phyloP scores from a whole-genome alignment of 179 eudicot species.

The Amaranthus tricolor region DNA sequence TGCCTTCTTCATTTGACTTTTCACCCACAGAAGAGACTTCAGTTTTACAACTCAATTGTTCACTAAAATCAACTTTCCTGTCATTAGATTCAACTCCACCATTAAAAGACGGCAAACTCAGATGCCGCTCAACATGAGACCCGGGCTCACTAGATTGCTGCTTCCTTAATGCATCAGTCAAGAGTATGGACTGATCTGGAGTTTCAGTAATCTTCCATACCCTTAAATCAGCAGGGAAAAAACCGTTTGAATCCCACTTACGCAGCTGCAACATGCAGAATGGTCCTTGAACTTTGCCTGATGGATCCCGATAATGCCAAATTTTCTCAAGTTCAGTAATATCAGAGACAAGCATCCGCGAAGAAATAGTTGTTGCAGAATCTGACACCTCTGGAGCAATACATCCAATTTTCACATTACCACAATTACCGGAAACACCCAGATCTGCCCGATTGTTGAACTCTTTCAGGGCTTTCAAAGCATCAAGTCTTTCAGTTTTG shows the following conservation, averaged over 20 bases:
- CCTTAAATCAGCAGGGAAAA: slow-evolving; percentile 47
- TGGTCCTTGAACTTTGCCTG: slow-evolving; percentile 53
- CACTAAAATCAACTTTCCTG: slow-evolving; percentile 29
- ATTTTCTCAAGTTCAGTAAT: slow-evolving; percentile 38
- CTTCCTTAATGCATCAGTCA: slow-evolving; percentile 39
- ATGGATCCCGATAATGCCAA: slow-evolving; percentile 52
- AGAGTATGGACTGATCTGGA: slow-evolving; percentile 35
- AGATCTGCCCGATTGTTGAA: slow-evolving; percentile 41
- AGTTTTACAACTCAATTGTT: slow-evolving; percentile 29
- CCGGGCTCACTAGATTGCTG: slow-evolving; percentile 27
- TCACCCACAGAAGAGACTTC: slow-evolving; percentile 27
- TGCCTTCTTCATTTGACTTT: slow-evolving; percentile 34
- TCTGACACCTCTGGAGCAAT: slow-evolving; percentile 38
- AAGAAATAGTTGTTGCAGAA: slow-evolving; percentile 35
- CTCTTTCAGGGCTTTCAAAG: slow-evolving; percentile 36
- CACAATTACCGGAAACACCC: slow-evolving; percentile 34
- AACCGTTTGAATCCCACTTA: slow-evolving; percentile 49
- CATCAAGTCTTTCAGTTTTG: slow-evolving; percentile 27
- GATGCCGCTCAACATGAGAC: slow-evolving; percentile 18
- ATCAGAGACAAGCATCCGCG: slow-evolving; percentile 30
- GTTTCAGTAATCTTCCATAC: slow-evolving; percentile 41
- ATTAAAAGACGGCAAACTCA: slow-evolving; percentile 24
- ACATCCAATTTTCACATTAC: slow-evolving; percentile 30
- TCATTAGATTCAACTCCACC: slow-evolving; percentile 37
- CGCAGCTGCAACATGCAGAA: slow-evolving; percentile 47